Conservation (phyloP, 2,329 filamentous ascomycete genomes). For the Didymella sp. region DNA sequence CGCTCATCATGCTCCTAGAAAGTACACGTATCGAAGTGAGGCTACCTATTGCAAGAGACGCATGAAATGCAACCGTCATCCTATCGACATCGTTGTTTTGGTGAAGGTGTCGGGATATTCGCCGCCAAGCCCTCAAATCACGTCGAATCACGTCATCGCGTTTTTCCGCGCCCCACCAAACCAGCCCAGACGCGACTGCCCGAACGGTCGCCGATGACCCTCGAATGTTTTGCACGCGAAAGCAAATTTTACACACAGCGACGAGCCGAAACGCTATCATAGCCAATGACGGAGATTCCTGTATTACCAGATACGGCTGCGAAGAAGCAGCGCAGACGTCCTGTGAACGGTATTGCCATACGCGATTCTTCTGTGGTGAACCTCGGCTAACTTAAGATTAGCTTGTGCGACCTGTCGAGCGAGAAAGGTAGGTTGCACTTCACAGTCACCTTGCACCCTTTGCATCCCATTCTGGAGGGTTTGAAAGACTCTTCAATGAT, state of each 20-base stretch:
- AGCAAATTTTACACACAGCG: constrained; percentile 11
- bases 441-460: background rate
- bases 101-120: background rate
- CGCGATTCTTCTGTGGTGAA: background rate
- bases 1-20: background rate
- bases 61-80: background rate
- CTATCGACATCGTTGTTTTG: background rate
- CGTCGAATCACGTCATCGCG: constrained; percentile 16
- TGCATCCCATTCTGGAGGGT: background rate
- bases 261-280: constrained; percentile 23
- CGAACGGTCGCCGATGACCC: constrained; percentile 18
- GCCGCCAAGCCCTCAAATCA: background rate
- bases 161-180: constrained; percentile 20
- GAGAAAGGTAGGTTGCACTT: constrained; percentile 23
- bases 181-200: constrained; percentile 12
- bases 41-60: background rate
- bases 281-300: constrained; percentile 17
- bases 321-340: constrained; percentile 36
- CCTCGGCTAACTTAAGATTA: constrained; percentile 19
- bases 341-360: constrained; percentile 32
- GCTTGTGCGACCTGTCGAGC: constrained; percentile 32
- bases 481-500: background rate
- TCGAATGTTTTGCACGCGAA: constrained; percentile 8
- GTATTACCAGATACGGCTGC: constrained; percentile 19
- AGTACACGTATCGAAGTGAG: background rate